These are phyloP conservation scores for Saururus chinensis DNA, from an alignment of 164 flowering plant species.

Conservation along the genomic window DNA sequence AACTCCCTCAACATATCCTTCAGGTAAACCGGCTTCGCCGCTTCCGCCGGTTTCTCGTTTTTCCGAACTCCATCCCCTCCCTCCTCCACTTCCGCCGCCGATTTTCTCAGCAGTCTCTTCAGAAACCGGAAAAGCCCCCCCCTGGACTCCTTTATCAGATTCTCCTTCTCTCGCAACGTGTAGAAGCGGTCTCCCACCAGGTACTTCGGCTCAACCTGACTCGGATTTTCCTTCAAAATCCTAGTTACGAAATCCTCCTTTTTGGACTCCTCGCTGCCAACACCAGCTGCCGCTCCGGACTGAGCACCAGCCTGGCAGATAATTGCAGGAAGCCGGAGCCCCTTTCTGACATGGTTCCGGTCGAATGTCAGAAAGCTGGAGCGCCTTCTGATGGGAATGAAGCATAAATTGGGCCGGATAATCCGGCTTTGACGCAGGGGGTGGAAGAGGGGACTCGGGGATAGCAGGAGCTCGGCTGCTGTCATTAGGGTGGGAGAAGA, in stretches of 20 bases:
- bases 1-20: conserved; percentile 76
- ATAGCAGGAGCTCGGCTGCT: neutral
- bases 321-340: too few relatives aligned
- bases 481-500: neutral
- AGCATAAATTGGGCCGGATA: neutral
- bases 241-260: conserved; percentile 67
- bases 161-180: conserved; percentile 56
- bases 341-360: neutral
- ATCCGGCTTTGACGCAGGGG: neutral
- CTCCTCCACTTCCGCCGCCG: conserved; percentile 7
- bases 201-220: conserved; percentile 72
- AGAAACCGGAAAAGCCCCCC: conserved; percentile 23
- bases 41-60: conserved; percentile 1
- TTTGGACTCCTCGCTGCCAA: conserved; percentile 2
- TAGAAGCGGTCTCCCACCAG: conserved; percentile 51
- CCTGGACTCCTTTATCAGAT: conserved; percentile 16
- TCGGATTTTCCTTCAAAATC: conserved; percentile 85
- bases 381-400: neutral
- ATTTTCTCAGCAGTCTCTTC: conserved; percentile 27
- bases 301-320: conserved; percentile 5
- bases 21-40: conserved; percentile 40
- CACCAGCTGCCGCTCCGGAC: conserved; percentile 15
- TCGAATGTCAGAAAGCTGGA: neutral
- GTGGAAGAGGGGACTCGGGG: neutral
- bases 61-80: conserved; percentile 9